phyloP scores from a whole-genome alignment of 1,284 basidiomycete genomes.

The Ceratobasidium sp. region DNA sequence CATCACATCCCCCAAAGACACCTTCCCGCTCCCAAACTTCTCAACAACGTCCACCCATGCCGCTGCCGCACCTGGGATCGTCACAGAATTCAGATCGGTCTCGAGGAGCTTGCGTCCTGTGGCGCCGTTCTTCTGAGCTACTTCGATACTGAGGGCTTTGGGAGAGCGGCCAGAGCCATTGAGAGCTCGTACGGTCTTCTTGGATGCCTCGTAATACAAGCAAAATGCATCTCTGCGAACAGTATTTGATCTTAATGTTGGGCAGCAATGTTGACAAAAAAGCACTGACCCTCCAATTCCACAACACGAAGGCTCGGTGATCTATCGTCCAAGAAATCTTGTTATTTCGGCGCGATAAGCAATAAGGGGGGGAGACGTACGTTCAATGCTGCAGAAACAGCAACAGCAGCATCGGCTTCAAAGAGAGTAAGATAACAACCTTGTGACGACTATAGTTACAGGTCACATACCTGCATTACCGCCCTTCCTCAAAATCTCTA shows the following conservation, averaged over 20 bases:
- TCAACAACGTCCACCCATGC: conserved; percentile 94
- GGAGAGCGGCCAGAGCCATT: conserved; percentile 92
- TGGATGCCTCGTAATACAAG: conserved; percentile 87
- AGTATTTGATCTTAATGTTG: conserved; percentile 1
- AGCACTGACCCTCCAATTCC: conserved; percentile 80
- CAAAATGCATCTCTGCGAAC: conserved; percentile 87
- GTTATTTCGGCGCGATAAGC: too few species aligned
- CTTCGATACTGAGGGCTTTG: conserved; percentile 80
- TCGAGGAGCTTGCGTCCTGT: conserved; percentile 75
- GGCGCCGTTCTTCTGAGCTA: conserved; percentile 78
- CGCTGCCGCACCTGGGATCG: conserved; percentile 94
- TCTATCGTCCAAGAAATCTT: conserved; percentile 21
- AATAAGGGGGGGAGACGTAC: conserved; percentile 12
- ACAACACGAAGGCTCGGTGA: conserved; percentile 68
- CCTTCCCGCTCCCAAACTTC: conserved; percentile 84
- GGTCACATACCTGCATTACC: conserved; percentile 84
- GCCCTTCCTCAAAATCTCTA: conserved; percentile 89
- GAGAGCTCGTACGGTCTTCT: conserved; percentile 82
- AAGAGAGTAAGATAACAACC: background rate
- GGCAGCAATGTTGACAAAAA: conserved; percentile 51
- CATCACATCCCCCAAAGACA: conserved; percentile 85
- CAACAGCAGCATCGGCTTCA: conserved; percentile 79
- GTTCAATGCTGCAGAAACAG: conserved; percentile 89
- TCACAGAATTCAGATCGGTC: conserved; percentile 87
- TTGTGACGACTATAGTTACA: background rate